phyloP scores from a whole-genome alignment of 2,329 filamentous ascomycete genomes.

The Periconia sp. region DNA sequence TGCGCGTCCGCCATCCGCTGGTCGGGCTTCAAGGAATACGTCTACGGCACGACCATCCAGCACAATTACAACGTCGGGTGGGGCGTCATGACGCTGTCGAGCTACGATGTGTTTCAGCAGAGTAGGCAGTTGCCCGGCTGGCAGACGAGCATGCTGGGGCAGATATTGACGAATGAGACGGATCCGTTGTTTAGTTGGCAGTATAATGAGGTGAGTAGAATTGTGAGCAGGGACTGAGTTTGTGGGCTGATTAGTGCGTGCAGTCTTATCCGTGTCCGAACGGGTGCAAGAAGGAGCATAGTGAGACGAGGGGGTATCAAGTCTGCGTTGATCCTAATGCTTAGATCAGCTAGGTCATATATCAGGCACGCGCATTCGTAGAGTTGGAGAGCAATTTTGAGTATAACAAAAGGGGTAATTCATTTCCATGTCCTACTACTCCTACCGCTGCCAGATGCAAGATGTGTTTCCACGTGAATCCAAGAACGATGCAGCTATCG shows the following conservation, averaged over 20 bases:
- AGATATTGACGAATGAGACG: constrained; percentile 60
- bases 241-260: neutral
- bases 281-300: neutral
- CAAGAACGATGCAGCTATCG: constrained; percentile 5
- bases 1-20: constrained; percentile 64
- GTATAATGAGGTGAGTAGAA: constrained; percentile 45
- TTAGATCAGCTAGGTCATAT: too few relatives aligned
- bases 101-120: constrained; percentile 55
- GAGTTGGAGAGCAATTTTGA: neutral
- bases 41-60: constrained; percentile 60
- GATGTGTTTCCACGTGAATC: constrained; percentile 5
- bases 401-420: constrained; percentile 10
- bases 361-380: too few relatives aligned
- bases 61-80: constrained; percentile 56
- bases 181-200: constrained; percentile 63
- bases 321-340: constrained; percentile 2
- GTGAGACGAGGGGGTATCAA: constrained; percentile 2
- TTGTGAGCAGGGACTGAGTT: neutral
- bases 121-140: constrained; percentile 43
- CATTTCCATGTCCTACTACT: constrained; percentile 3
- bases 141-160: constrained; percentile 50
- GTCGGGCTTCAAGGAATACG: constrained; percentile 62
- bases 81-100: constrained; percentile 57
- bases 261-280: constrained; percentile 4
- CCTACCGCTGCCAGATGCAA: constrained; percentile 3